These are phyloP conservation scores for Pavlovales sp. DNA, from an alignment of 208 protist species.

Conservation along the genomic window DNA sequence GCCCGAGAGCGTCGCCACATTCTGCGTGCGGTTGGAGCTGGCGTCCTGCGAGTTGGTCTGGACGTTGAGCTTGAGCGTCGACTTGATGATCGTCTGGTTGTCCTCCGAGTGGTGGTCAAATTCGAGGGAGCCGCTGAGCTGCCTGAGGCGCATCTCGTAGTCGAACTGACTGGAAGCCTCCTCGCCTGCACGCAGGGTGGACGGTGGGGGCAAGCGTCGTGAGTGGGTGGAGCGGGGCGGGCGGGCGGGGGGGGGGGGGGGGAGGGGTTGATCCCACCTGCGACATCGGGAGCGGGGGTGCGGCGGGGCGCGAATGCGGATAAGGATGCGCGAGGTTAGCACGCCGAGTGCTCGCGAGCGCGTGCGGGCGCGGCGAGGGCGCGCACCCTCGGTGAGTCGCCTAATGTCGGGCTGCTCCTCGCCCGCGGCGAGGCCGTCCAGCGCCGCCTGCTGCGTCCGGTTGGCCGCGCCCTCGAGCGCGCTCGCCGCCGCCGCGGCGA, in stretches of 20 bases:
- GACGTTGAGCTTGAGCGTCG: background rate
- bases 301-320: too few species aligned
- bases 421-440: too few species aligned
- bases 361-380: background rate
- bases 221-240: background rate
- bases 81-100: background rate
- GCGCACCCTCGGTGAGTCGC: too few species aligned
- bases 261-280: too few species aligned
- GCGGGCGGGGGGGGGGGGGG: background rate
- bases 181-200: background rate
- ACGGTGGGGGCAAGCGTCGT: background rate
- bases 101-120: conserved; percentile 10
- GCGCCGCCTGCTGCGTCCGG: too few species aligned
- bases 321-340: too few species aligned
- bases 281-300: too few species aligned
- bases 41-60: conserved; percentile 8
- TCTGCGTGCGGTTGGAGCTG: background rate
- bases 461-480: background rate
- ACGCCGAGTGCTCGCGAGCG: background rate
- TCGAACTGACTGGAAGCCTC: background rate
- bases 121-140: background rate
- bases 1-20: conserved; percentile 18
- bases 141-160: background rate
- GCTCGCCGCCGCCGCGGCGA: too few species aligned
- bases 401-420: background rate